Evolutionary conservation across 371 early-diverging fungal species (phyloP), one percentile per base, ranked within the genome.

Genomic region (Rhizopus delemar): DNA sequence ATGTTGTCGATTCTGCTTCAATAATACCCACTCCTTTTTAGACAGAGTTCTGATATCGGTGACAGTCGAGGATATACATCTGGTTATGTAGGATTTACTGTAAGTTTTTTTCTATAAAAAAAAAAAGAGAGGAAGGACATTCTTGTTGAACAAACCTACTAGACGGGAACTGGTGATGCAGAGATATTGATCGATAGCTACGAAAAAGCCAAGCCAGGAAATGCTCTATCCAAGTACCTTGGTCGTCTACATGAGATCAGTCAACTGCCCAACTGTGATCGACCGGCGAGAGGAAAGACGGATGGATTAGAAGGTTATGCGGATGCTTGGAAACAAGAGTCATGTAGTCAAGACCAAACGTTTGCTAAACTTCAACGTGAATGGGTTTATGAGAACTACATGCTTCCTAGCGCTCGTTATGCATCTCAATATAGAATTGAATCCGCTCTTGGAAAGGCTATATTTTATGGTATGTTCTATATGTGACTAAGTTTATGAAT

Each of bases 71-170:
- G 78, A 1, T 77, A 56, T 35, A 77, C 78, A 2, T 64, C 69
- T 15, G 84, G 84, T 5, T 78, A 78, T 56, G 80, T 78, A 15
- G 82, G 82, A 36, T 86, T 84, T 51, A 82, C 82, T 49, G 74
- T 71, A 66, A 35, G 45, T 38, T 9, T 8, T 5, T 32, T 34
- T 35, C 4, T 51, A 36, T 5, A 34, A 32, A n/a, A 8, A 38
- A 8, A 38, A 11, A 16, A 5, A 41, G n/a, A 33, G 5, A 12
- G 8, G 31, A 45, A n/a, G 9, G 1, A n/a, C 8, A 11, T 15
- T 41, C 15, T 41, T 46, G 11, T 34, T 52, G 22, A 22, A 22
- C 2, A 22, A 5, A 34, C 22, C 33, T 36, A 11, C 38, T 56
- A 74, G 74, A 78, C 83, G 5, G 80, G 77, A n/a, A 82, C 83